Conservation (phyloP, 805 yeast genomes). For the Ogataea paraovalis region DNA sequence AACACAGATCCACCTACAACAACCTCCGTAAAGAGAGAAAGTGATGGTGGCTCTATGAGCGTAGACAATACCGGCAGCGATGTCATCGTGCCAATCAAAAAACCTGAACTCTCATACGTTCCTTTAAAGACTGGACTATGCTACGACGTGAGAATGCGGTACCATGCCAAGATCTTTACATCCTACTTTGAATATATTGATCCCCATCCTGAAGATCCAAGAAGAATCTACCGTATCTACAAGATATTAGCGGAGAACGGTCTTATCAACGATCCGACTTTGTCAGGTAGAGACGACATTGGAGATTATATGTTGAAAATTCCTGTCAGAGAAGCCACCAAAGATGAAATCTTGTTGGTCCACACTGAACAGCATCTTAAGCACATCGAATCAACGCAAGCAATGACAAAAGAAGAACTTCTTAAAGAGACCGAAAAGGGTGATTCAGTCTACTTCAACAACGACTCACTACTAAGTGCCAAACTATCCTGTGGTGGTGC, state of each 20-base stretch:
- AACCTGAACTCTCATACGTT: slow-evolving; percentile 65
- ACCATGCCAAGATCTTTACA: slow-evolving; percentile 91
- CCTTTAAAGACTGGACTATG: slow-evolving; percentile 89
- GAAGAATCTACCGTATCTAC: slow-evolving; percentile 90
- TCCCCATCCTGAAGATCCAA: slow-evolving; percentile 98
- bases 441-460: slow-evolving; percentile 92
- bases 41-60: not conserved
- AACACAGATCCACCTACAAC: not conserved
- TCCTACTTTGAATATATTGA: slow-evolving; percentile 91
- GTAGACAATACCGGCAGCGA: slow-evolving; percentile 1
- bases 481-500: slow-evolving; percentile 94
- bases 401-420: slow-evolving; percentile 73
- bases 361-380: slow-evolving; percentile 79
- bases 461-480: slow-evolving; percentile 84
- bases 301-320: slow-evolving; percentile 86
- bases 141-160: slow-evolving; percentile 95
- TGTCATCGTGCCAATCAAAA: slow-evolving; percentile 51
- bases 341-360: slow-evolving; percentile 80
- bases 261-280: slow-evolving; percentile 70
- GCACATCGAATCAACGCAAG: slow-evolving; percentile 68
- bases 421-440: slow-evolving; percentile 84
- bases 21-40: not conserved
- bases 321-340: slow-evolving; percentile 85
- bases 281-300: slow-evolving; percentile 67
- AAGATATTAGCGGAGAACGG: slow-evolving; percentile 94